phyloP scores from a whole-genome alignment of 441 rosid species.

The Adansonia madagascariensis region DNA sequence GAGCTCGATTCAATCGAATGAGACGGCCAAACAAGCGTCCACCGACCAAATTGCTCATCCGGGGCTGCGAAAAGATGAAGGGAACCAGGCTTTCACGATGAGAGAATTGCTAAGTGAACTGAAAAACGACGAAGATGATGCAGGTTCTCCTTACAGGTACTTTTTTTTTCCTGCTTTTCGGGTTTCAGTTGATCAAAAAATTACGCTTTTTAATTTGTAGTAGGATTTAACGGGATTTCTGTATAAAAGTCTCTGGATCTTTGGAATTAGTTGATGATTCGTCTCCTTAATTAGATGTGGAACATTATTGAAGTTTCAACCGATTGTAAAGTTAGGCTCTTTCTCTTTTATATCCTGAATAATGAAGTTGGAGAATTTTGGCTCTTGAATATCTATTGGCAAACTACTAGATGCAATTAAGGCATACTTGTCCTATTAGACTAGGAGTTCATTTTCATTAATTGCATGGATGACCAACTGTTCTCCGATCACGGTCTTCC shows the following conservation, averaged over 20 bases:
- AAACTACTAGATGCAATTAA: background rate
- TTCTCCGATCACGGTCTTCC: background rate
- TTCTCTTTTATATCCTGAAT: background rate
- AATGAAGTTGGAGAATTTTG: background rate
- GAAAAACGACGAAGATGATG: slow-evolving; percentile 76
- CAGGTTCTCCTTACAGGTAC: slow-evolving; percentile 62
- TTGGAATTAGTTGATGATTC: background rate
- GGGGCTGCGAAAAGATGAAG: slow-evolving; percentile 56
- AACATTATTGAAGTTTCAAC: slow-evolving; percentile 14
- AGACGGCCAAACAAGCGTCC: slow-evolving; percentile 34
- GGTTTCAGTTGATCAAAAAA: slow-evolving; percentile 5
- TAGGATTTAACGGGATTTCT: slow-evolving; percentile 7
- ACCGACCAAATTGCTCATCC: slow-evolving; percentile 33
- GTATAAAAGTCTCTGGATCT: background rate
- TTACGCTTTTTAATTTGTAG: background rate
- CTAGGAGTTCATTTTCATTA: slow-evolving; percentile 7
- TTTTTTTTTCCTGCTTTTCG: background rate
- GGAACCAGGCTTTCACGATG: slow-evolving; percentile 81
- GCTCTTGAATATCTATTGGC: background rate
- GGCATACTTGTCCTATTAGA: background rate
- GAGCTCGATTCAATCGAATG: slow-evolving; percentile 46
- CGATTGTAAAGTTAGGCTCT: background rate
- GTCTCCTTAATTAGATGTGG: background rate
- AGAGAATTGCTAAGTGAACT: slow-evolving; percentile 80
- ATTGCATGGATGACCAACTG: slow-evolving; percentile 11